Conservation (phyloP, 306 rosid species). For the Senna tora region DNA sequence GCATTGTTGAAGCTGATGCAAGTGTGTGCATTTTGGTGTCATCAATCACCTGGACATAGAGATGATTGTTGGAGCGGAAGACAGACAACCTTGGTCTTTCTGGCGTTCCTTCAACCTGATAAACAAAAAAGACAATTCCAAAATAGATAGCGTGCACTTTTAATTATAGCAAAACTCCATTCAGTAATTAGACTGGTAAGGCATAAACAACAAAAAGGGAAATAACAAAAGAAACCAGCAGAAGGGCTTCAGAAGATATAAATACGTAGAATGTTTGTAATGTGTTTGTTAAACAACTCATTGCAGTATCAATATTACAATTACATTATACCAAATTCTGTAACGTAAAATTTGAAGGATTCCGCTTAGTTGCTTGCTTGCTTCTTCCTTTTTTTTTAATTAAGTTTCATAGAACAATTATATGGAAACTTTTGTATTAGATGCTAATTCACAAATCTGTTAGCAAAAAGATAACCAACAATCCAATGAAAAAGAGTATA, state of each 20-base stretch:
- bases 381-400: neutral
- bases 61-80: constrained; percentile 92
- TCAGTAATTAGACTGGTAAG: constrained; percentile 9
- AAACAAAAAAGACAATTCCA: constrained; percentile 30
- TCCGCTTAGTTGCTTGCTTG: neutral
- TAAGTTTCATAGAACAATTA: neutral
- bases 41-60: constrained; percentile 93
- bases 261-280: neutral
- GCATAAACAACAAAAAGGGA: neutral
- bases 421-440: constrained; percentile 17
- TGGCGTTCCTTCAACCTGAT: constrained; percentile 90
- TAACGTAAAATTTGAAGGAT: neutral
- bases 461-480: neutral
- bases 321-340: neutral
- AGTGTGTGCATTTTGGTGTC: constrained; percentile 93
- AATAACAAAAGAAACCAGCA: neutral
- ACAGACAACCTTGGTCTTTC: constrained; percentile 93
- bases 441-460: constrained; percentile 1
- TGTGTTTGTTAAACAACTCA: neutral
- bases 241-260: neutral
- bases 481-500: neutral
- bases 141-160: constrained; percentile 20
- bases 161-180: constrained; percentile 30
- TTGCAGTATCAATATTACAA: neutral
- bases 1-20: constrained; percentile 92